phyloP scores from a whole-genome alignment of 2,329 filamentous ascomycete species.

The Exserohilum rostratum region DNA sequence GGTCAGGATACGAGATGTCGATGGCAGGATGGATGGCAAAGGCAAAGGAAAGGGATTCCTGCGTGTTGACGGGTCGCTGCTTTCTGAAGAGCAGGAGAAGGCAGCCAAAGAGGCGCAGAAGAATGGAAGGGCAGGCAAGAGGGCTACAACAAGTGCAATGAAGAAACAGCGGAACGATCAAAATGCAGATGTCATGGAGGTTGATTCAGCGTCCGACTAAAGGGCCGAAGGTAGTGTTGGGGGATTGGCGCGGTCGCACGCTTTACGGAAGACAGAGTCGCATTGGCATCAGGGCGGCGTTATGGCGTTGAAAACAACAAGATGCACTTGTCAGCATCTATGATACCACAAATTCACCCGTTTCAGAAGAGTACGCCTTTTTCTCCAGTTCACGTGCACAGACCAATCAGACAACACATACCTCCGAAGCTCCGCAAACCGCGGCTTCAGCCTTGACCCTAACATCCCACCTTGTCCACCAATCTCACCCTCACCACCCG shows the following conservation, averaged over 20 bases:
- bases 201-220: conserved; percentile 7
- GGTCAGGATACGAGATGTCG: conserved; percentile 85
- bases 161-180: conserved; percentile 5
- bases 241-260: neutral
- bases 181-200: conserved; percentile 15
- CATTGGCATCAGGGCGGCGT: conserved; percentile 12
- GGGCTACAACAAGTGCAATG: conserved; percentile 9
- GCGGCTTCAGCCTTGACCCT: conserved; percentile 9
- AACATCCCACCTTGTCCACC: conserved; percentile 11
- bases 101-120: conserved; percentile 8
- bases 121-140: conserved; percentile 18
- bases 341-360: conserved; percentile 14
- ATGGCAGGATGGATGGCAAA: conserved; percentile 69
- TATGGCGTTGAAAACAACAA: conserved; percentile 9
- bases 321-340: conserved; percentile 13
- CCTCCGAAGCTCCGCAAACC: conserved; percentile 27
- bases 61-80: conserved; percentile 86
- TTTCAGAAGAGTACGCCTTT: neutral
- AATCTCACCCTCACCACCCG: neutral
- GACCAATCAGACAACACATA: conserved; percentile 22
- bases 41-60: conserved; percentile 76
- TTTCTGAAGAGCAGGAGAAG: conserved; percentile 70
- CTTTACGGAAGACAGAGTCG: neutral
- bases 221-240: neutral
- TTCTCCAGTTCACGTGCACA: conserved; percentile 8